Evolutionary conservation across 495 filamentous ascomycete species (phyloP).

Genomic region (Zalerion maritima): DNA sequence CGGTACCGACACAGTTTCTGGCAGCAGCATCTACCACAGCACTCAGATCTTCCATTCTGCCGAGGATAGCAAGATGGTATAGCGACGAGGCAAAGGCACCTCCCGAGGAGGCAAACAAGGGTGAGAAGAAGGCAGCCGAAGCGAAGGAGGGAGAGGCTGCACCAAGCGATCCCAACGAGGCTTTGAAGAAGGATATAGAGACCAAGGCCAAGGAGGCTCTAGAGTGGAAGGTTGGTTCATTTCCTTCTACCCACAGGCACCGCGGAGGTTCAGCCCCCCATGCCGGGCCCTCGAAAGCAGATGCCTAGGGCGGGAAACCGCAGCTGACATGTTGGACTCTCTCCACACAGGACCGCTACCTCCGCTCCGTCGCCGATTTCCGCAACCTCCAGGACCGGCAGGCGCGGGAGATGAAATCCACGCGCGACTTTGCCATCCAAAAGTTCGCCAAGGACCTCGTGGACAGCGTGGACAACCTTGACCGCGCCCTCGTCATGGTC

Average conservation of each 20-base stretch:
- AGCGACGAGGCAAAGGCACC: constrained; percentile 24
- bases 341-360: constrained; percentile 63
- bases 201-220: constrained; percentile 68
- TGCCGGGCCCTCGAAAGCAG: too few species aligned
- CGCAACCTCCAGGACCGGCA: constrained; percentile 93
- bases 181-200: constrained; percentile 56
- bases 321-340: constrained; percentile 8
- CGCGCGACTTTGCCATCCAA: constrained; percentile 87
- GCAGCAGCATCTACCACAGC: constrained; percentile 12
- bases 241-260: constrained; percentile 3
- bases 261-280: not conserved
- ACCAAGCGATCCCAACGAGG: constrained; percentile 17
- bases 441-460: constrained; percentile 88
- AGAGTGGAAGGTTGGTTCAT: constrained; percentile 63
- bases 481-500: constrained; percentile 73
- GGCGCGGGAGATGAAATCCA: constrained; percentile 72
- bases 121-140: constrained; percentile 19
- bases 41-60: constrained; percentile 11
- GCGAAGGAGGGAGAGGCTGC: constrained; percentile 15
- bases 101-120: constrained; percentile 23
- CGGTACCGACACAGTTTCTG: constrained; percentile 16
- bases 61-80: constrained; percentile 27
- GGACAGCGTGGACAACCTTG: constrained; percentile 90
- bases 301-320: too few species aligned
- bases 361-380: constrained; percentile 88